Evolutionary conservation across 2,329 filamentous ascomycete genomes (phyloP), one percentile per base, ranked within the genome.

Genomic region (Trichophaea hybrida): DNA sequence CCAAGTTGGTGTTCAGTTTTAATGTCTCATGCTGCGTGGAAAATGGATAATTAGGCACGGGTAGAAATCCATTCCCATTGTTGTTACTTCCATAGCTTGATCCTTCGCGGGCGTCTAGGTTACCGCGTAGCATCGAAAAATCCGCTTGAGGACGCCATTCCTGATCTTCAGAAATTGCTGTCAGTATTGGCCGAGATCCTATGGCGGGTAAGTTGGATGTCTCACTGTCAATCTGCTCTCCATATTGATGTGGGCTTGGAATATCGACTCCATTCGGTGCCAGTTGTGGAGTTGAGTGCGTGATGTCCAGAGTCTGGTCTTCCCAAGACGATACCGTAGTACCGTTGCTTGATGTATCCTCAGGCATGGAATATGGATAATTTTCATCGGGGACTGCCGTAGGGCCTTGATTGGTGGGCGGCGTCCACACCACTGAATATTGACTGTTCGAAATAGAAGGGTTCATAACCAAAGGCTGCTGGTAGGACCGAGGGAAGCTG

Each of bases 371-470:
- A 82, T 81, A 55, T 77, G 78, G 44, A 70, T 69, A 50, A 17
- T 13, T 10, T 68, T 81, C 80, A 65, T 82, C 79, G 59, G 82
- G 81, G 43, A 79, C 80, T 48, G 77, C 77, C 58, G 80, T 79
- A 43, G 79, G 75, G 51, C 76, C 77, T 63, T 77, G 74, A 66
- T 75, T 70, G 60, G 75, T 71, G 57, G 78, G 76, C 44, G 78
- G 73, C 10, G 74, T 75, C 6, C 80, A 78, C 59, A 78, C 77
- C 79, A 66, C 35, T 13, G 61, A 57, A 43, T 64, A 62, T 6
- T 55, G 55, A 4, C 55, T 61, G 32, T 15, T 59, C 61, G 59
- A 8, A 10, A 65, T 49, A 56, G 63, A 59, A 17, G 64, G 61
- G 33, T 17, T 59, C 61, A 65, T 66, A 46, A 53, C 56, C 6